These are phyloP conservation scores for Boletellus ananiceps DNA, from an alignment of 768 basidiomycete genomes.

Conservation along the genomic window DNA sequence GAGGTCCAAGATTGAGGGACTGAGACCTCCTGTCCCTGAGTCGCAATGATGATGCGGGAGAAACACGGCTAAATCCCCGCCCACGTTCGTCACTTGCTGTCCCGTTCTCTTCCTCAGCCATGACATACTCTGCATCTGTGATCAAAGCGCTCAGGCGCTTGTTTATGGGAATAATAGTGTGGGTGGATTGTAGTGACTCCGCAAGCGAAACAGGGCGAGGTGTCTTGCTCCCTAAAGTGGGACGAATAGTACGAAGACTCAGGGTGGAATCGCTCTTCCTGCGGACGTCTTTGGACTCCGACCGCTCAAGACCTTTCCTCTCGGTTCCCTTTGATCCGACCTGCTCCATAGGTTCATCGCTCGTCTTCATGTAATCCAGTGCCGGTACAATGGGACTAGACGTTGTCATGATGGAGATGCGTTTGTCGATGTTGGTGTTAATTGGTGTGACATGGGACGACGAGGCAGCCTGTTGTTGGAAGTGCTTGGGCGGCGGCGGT, in stretches of 20 bases:
- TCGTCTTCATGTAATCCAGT: constrained; percentile 47
- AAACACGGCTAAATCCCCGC: constrained; percentile 23
- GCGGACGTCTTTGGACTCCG: constrained; percentile 63
- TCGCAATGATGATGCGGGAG: constrained; percentile 44
- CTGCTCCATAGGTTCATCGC: constrained; percentile 32
- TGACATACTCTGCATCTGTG: constrained; percentile 61
- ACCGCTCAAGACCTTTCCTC: constrained; percentile 31
- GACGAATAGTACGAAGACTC: constrained; percentile 68
- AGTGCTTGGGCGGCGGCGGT: constrained; percentile 38
- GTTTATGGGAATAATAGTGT: constrained; percentile 64
- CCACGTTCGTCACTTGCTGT: constrained; percentile 15
- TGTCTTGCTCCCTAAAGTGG: constrained; percentile 44
- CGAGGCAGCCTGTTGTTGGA: constrained; percentile 12
- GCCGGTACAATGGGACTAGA: constrained; percentile 57
- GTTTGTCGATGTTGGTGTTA: constrained; percentile 32
- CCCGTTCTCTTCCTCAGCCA: constrained; percentile 56
- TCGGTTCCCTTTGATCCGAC: constrained; percentile 21
- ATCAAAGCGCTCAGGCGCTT: constrained; percentile 66
- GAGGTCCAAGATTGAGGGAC: constrained; percentile 51
- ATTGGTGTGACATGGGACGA: constrained; percentile 23
- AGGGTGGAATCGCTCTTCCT: constrained; percentile 82
- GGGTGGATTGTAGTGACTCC: constrained; percentile 68
- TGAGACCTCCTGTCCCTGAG: constrained; percentile 57
- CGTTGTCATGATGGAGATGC: constrained; percentile 47
- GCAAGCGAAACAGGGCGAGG: constrained; percentile 76